phyloP scores from a whole-genome alignment of 129 eudicot species.

The Flaveria ramosissima region DNA sequence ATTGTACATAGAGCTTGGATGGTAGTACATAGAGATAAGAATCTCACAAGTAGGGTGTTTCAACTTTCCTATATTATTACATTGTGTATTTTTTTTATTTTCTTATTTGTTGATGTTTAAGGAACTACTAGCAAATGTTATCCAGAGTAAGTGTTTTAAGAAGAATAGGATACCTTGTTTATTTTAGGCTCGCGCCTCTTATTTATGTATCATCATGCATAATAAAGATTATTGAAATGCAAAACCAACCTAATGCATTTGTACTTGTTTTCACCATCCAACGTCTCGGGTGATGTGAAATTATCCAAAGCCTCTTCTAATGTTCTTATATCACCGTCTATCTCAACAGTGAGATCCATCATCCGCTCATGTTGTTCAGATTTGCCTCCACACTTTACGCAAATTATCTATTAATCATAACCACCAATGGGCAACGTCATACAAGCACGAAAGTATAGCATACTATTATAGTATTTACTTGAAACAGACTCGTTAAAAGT shows the following conservation, averaged over 20 bases:
- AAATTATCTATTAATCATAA: constrained; percentile 54
- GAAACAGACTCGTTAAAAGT: neutral
- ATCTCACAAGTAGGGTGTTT: too few species aligned
- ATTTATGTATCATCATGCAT: neutral
- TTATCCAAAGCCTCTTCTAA: constrained; percentile 75
- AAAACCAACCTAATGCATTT: constrained; percentile 78
- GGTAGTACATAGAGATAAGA: too few species aligned
- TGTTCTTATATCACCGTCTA: constrained; percentile 68
- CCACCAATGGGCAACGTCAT: neutral
- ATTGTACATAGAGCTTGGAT: too few species aligned
- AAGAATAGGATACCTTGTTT: too few species aligned
- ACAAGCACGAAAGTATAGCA: neutral
- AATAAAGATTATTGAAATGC: neutral
- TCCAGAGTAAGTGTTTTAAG: too few species aligned
- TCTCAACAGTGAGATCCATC: constrained; percentile 95
- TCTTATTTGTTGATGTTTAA: too few species aligned
- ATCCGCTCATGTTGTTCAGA: constrained; percentile 80
- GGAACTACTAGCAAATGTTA: too few species aligned
- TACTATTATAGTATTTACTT: neutral
- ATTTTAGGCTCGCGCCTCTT: too few species aligned
- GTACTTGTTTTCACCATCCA: constrained; percentile 95
- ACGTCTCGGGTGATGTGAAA: constrained; percentile 70
- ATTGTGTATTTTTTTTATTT: too few species aligned
- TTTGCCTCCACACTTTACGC: constrained; percentile 81
- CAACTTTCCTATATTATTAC: too few species aligned